phyloP scores from a whole-genome alignment of 192 early-diverging fungal genomes.

The Coemansia reversa region DNA sequence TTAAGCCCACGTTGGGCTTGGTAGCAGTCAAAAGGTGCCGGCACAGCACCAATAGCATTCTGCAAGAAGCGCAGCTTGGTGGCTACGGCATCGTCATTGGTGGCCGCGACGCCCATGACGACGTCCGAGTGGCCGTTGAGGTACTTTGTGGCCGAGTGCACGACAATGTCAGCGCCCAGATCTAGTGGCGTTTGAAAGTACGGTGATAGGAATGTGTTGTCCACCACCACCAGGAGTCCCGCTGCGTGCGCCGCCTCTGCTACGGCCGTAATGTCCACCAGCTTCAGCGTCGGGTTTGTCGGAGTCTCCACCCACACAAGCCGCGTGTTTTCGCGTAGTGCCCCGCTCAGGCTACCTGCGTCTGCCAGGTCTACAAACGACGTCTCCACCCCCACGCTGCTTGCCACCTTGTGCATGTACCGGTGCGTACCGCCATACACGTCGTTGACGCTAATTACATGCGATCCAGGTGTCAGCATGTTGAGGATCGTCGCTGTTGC shows the following conservation, averaged over 20 bases:
- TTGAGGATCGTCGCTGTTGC: constrained; percentile 79
- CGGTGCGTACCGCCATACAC: constrained; percentile 90
- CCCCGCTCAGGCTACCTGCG: constrained; percentile 61
- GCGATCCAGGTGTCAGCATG: constrained; percentile 65
- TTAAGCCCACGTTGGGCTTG: constrained; percentile 93
- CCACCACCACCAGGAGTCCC: constrained; percentile 70
- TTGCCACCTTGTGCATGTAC: constrained; percentile 83
- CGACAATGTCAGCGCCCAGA: constrained; percentile 95
- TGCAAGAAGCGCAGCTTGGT: constrained; percentile 87
- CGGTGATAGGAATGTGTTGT: constrained; percentile 86
- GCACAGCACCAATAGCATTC: constrained; percentile 96
- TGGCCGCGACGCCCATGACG: constrained; percentile 93
- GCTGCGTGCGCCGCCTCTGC: constrained; percentile 63
- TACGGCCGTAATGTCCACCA: constrained; percentile 76
- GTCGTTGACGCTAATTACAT: constrained; percentile 84
- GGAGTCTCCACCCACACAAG: constrained; percentile 87
- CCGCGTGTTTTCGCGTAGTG: constrained; percentile 71
- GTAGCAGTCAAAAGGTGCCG: constrained; percentile 96
- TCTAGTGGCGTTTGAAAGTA: constrained; percentile 88
- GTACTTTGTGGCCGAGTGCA: constrained; percentile 98
- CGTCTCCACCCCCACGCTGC: constrained; percentile 61
- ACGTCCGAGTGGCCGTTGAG: constrained; percentile 99
- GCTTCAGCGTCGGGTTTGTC: constrained; percentile 81
- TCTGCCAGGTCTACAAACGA: constrained; percentile 79
- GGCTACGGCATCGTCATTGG: constrained; percentile 69